Percentiles rank a stretch among this genome's conserved stretches.
Conservation (phyloP, 805 yeast species). For the Metschnikowia picachoensis region DNA sequence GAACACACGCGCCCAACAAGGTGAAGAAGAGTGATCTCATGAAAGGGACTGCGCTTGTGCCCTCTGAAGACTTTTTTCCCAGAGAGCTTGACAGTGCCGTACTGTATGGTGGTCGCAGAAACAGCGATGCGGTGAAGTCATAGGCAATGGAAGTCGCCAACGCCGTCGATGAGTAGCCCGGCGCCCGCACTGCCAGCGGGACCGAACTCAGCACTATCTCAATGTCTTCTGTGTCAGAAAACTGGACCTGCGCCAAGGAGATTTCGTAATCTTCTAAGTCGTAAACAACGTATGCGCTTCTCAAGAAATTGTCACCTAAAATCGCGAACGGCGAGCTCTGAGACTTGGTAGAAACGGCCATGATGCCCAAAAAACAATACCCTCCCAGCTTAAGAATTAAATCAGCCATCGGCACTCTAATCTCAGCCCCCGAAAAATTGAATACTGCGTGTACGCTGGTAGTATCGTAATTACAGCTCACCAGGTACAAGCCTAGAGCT, state of each 20-base stretch:
- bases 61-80: conserved; percentile 1
- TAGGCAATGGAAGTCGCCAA: background rate
- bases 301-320: conserved; percentile 63
- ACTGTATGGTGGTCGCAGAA: no score
- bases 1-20: background rate
- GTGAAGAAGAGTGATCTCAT: background rate
- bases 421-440: conserved; percentile 52
- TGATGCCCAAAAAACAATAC: conserved; percentile 25
- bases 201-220: conserved; percentile 43
- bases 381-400: conserved; percentile 18
- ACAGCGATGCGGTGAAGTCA: background rate
- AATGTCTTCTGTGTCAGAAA: conserved; percentile 33
- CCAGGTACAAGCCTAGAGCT: background rate
- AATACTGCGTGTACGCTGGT: conserved; percentile 21
- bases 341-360: conserved; percentile 25
- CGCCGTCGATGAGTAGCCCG: conserved; percentile 40
- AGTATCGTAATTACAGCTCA: conserved; percentile 7
- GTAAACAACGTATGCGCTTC: conserved; percentile 63
- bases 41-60: background rate
- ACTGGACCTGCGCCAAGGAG: conserved; percentile 46
- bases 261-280: conserved; percentile 56
- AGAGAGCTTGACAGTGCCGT: background rate
- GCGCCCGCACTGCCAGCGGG: conserved; percentile 49
- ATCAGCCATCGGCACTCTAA: conserved; percentile 44
- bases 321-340: conserved; percentile 21